Conservation (phyloP, 345 rosid species). For the Eucalyptus sideroxylon region DNA sequence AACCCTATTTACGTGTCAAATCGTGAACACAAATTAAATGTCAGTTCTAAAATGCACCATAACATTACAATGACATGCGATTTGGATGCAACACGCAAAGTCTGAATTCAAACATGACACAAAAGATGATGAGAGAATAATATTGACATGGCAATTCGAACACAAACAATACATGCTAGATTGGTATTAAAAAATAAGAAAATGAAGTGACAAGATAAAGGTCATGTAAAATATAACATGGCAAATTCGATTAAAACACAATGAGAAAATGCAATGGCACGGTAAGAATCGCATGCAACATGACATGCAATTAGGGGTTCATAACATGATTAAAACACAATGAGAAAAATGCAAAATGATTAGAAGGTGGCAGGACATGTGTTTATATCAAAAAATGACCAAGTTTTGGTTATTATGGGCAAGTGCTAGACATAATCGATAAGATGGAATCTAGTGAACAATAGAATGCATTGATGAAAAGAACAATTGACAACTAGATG, state of each 20-base stretch:
- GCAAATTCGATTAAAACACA: background rate
- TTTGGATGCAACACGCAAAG: background rate
- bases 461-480: no score
- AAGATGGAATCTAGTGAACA: no score
- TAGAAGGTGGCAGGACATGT: background rate
- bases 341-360: no score
- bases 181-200: background rate
- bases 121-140: background rate
- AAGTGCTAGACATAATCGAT: no score
- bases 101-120: background rate
- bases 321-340: no score
- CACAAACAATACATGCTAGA: background rate
- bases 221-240: background rate
- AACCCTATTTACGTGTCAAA: background rate
- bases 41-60: background rate
- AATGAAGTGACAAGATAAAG: background rate
- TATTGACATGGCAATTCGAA: background rate
- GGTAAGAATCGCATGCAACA: background rate
- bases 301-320: background rate
- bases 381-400: no score
- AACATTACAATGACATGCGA: background rate
- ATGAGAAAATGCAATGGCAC: background rate
- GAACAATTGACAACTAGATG: no score
- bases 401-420: no score
- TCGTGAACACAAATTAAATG: no score